Base-by-base conservation (phyloP, 495 filamentous ascomycete genomes). In the Penicillium ucsense region DNA sequence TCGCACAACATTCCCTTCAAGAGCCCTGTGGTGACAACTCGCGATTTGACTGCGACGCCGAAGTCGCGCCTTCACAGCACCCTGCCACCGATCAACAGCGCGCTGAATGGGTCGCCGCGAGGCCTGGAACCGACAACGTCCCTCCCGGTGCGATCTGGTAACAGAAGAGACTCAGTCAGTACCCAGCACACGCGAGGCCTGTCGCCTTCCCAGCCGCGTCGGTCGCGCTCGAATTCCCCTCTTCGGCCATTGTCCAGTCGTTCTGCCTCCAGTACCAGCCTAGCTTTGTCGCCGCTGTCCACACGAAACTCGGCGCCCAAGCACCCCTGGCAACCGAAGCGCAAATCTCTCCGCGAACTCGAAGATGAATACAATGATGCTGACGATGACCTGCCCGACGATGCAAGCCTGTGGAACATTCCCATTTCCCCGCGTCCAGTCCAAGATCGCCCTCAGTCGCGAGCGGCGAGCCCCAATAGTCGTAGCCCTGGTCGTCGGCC, bases 381-480 rank as follows among this genome's bases (percentile, higher is more conserved):
- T 8, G 92, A 95, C 49, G 91, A 95, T 48, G 89, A 97, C 45
- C 79, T 98, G 27, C 92, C 92, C 4, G 88, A 94, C 46, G 92
- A 94, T 55, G 83, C 88, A 10, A 82, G 91, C 55, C 72, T 98
- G 20, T 89, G 88, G 74, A 97, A 97, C 56, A 86, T 98, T 6
- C 92, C 92, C 0, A 80, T 98, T n/a, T 95, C 89, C 6, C 92
- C 92, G 7, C 79, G 89, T 11, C 88, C 86, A 4, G 71, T 75
- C 0, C 71, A 73, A 40, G 84, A 88, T 53, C 77, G 87, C 39
- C 55, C 74, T 3, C 80, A 78, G 0, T 72, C 74, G 5, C 65
- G 70, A 29, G 49, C 54, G 27, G 54, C 63, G 10, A 80, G 77
- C 51, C 85, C 85, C 0, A 83, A 83, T 53, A 57, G 65, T 7